Evolutionary conservation across 2,329 filamentous ascomycete genomes (phyloP).

Genomic region (Fusarium anguioides): DNA sequence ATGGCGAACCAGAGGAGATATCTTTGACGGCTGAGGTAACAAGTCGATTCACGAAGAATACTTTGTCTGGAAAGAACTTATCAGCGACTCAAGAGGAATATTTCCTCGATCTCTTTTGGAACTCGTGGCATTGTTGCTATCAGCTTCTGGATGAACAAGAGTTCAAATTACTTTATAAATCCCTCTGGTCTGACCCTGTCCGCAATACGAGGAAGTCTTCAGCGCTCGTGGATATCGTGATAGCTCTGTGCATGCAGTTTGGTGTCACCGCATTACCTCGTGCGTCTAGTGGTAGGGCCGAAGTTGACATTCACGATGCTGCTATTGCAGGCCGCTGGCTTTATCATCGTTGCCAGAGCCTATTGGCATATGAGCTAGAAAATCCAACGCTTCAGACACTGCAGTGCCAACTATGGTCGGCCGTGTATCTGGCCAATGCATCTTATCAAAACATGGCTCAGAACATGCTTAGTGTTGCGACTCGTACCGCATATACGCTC

Average conservation of each 20-base stretch:
- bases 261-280: neutral
- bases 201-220: neutral
- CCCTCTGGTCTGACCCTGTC: neutral
- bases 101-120: neutral
- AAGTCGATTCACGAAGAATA: neutral
- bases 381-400: neutral
- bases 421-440: neutral
- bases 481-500: neutral
- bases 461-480: neutral
- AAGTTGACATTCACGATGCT: neutral
- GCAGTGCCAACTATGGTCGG: neutral
- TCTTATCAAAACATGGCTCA: neutral
- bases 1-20: neutral
- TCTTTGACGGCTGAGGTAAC: rapidly evolving
- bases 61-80: neutral
- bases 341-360: neutral
- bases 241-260: neutral
- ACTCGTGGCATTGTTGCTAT: slow-evolving; percentile 5
- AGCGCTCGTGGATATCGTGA: neutral
- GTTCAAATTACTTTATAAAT: neutral
- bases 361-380: neutral
- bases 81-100: neutral
- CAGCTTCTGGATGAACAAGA: neutral
- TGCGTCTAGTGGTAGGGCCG: neutral
- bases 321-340: neutral